Base-by-base conservation (phyloP, 768 basidiomycete species). In the Candolleomyces aberdarensis region DNA sequence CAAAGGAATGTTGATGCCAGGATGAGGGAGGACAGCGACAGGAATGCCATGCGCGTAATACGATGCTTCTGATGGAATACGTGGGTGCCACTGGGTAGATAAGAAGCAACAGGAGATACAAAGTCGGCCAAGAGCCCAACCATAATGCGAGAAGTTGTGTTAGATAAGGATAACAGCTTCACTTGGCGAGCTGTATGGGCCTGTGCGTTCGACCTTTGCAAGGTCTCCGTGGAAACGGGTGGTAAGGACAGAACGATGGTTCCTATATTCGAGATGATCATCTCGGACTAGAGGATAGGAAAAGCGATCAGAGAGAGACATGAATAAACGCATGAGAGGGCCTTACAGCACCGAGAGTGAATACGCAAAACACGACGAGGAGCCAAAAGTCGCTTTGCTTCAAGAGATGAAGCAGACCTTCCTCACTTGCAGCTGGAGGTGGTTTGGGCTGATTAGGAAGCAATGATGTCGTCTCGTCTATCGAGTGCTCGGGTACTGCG, bases 211-310 rank as follows among this genome's bases (percentile, higher is more conserved):
- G 71, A 41, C n/a, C 49, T 51, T 6, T 32, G 59, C 5, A 56
- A 40, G 39, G 58, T 62, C 44, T 62, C 56, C 15, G 63, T 65
- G 19, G 70, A 65, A 11, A 64, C 56, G 15, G 73, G 67, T 9
- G 85, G 83, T 40, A 92, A 80, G 14, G 91, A 86, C 4, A 87
- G 73, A 14, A 88, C 81, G 55, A 93, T 88, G 1, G 88, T 85
- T 41, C 90, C 91, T 51, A 94, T 86, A 66, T 92, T 94, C 19
- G 90, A 87, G 19, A 93, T 85, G 20, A 94, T 79, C 90, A 91
- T 92, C 71, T 92, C 91, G 50, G 82, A 83, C 88, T 91, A 57
- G 6, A 17, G 44, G 48, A 60, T 4, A 11, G 26, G 26, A 19
- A 19, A 36, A 17, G 31, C 10, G 49, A 14, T 43, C 15, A 39